phyloP scores from a whole-genome alignment of 2,329 filamentous ascomycete genomes.

The Paraconiothyrium brasiliense region DNA sequence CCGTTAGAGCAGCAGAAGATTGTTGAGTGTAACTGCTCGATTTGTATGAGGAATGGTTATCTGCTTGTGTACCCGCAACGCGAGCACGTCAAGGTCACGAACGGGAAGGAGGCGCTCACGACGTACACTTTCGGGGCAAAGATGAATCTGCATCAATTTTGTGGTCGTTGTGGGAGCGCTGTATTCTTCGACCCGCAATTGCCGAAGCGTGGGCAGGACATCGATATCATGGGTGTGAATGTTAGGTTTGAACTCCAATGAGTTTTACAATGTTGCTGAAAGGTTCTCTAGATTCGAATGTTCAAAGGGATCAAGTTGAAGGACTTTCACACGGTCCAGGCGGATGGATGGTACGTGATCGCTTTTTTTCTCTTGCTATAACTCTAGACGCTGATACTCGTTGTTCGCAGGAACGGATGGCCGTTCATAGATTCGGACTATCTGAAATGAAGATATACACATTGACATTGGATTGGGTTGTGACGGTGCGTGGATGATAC shows the following conservation, averaged over 20 bases:
- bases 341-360: conserved; percentile 27
- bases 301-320: conserved; percentile 38
- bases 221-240: conserved; percentile 40
- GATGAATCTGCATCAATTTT: conserved; percentile 40
- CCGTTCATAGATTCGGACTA: conserved; percentile 22
- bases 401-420: conserved; percentile 13
- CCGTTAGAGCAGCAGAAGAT: conserved; percentile 58
- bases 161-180: conserved; percentile 37
- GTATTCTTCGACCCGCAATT: conserved; percentile 41
- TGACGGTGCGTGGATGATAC: background rate
- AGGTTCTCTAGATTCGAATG: conserved; percentile 33
- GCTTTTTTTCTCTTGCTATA: background rate
- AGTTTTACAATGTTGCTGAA: background rate
- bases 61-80: conserved; percentile 55
- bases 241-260: conserved; percentile 26
- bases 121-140: conserved; percentile 38
- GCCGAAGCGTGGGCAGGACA: conserved; percentile 29
- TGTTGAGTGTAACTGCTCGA: conserved; percentile 64
- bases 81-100: conserved; percentile 33
- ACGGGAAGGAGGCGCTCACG: conserved; percentile 34
- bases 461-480: background rate
- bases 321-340: conserved; percentile 32
- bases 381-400: background rate
- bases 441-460: conserved; percentile 18
- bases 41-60: conserved; percentile 61